Evolutionary conservation across 2,329 filamentous ascomycete species (phyloP), one percentile per base, ranked within the genome.

Genomic region (Alternaria ventricosa): DNA sequence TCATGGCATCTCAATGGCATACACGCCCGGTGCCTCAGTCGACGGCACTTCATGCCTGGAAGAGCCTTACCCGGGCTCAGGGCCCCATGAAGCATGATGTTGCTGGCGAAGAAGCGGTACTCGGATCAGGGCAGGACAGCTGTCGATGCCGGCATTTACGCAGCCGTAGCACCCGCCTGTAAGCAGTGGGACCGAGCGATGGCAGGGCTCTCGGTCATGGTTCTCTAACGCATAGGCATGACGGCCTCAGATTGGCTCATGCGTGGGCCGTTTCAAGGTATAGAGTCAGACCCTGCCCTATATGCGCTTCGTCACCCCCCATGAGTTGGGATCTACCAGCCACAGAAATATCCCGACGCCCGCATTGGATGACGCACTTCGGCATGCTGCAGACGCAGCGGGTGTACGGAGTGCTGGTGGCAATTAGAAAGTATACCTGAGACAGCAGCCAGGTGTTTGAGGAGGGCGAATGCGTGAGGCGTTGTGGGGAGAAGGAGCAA

Each of bases 201-300:
- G 70, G 69, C 69, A 68, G 68, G 67, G 56, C 60, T 69, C 64
- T 69, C 64, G 67, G 59, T 67, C 66, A 70, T 67, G 64, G 69
- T 73, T 75, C 73, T 72, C 65, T 75, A 76, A 78, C 74, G 76
- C 78, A 79, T 78, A 71, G 71, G 75, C 74, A 76, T 75, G 67
- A 66, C 69, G 71, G 74, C 71, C 69, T 76, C 74, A 78, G 75
- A 77, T 74, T 75, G 76, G 75, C 78, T 78, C 76, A 78, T 78
- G 77, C 79, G 71, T 69, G 75, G 75, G 75, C 76, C 73, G 78
- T 80, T 80, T 81, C 76, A 79, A 77, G 74, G 73, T 70, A 71
- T 76, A 77, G 72, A 73, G 66, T 61, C 61, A 46, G 61, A 60
- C 75, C 78, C 59, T 56, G 74, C n/a, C 55, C 75, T 77, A 81